Percentiles rank a stretch among this genome's conserved stretches.
Evolutionary conservation across 2,329 filamentous ascomycete genomes (phyloP).

Genomic region (Ophiognomonia clavigignenti-juglandacearum): DNA sequence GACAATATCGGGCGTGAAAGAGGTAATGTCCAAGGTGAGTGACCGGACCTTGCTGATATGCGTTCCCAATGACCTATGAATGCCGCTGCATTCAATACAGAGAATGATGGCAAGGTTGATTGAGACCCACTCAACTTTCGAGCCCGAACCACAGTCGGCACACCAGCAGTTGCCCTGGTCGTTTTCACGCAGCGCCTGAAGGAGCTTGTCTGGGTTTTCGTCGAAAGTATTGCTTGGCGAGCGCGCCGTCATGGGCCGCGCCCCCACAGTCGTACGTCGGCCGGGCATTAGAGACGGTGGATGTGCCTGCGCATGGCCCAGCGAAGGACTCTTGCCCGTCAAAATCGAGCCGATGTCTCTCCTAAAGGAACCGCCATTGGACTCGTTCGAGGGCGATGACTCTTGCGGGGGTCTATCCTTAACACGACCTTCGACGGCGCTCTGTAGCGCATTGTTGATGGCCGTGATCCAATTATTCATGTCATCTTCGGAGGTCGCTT

Average conservation of each 20-base stretch:
- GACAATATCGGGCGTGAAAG: slow-evolving; percentile 94
- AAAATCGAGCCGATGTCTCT: slow-evolving; percentile 90
- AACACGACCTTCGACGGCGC: slow-evolving; percentile 80
- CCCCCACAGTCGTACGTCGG: slow-evolving; percentile 86
- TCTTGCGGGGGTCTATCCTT: slow-evolving; percentile 43
- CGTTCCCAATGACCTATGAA: slow-evolving; percentile 91
- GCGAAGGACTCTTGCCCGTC: slow-evolving; percentile 82
- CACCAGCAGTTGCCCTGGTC: slow-evolving; percentile 93
- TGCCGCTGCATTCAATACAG: slow-evolving; percentile 97
- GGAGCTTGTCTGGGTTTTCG: slow-evolving; percentile 77
- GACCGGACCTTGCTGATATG: slow-evolving; percentile 98
- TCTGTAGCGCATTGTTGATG: slow-evolving; percentile 96
- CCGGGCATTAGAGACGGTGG: slow-evolving; percentile 57
- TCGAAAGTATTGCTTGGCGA: slow-evolving; percentile 62
- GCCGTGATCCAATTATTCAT: slow-evolving; percentile 95
- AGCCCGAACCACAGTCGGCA: slow-evolving; percentile 85
- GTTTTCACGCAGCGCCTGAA: slow-evolving; percentile 81
- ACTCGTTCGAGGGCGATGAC: slow-evolving; percentile 39
- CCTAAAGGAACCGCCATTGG: slow-evolving; percentile 48
- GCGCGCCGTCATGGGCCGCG: slow-evolving; percentile 63
- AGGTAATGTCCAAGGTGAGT: slow-evolving; percentile 89
- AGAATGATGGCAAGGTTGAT: slow-evolving; percentile 95
- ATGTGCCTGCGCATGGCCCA: slow-evolving; percentile 47
- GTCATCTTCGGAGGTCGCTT: slow-evolving; percentile 95
- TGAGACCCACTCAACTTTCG: slow-evolving; percentile 97